Evolutionary conservation across 2,329 filamentous ascomycete genomes (phyloP), one percentile per base, ranked within the genome.

Genomic region (Exophiala sideris): DNA sequence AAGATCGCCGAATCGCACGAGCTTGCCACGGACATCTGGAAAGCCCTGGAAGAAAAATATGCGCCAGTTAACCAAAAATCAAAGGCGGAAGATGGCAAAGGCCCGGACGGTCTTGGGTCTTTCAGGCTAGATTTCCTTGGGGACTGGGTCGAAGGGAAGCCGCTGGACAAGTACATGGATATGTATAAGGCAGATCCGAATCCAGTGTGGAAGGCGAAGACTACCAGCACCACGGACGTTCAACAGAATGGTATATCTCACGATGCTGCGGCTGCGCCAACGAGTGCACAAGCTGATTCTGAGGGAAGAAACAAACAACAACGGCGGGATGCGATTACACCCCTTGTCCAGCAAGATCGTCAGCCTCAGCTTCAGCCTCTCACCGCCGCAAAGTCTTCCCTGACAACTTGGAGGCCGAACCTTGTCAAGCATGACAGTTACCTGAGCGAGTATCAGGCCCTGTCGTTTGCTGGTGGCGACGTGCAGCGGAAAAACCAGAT

Each of bases 1-100:
- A 59, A 56, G 49, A 58, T 62, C 20, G 59, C 59, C n/a, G 57
- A 62, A 39, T 48, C 51, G 12, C 48, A 57, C 21, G 54, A 60
- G 44, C 48, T 57, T 9, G 59, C 59, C 16, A 52, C 57, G 14
- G 57, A 59, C 12, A 60, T 59, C 10, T 60, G 57, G 59, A 61
- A 54, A 35, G 54, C 54, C 10, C 29, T 61, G 51, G 51, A 61
- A 48, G 51, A 54, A 3, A 51, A 54, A 40, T 59, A 61, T 34
- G 57, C 47, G 14, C 58, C 50, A 10, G 57, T 44, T 21, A 41
- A 58, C 18, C 39, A 38, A n/a, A 44, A 50, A 18, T 18, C 40
- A 21, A 46, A 45, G 41, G 36, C n/a, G 11, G 33, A 40, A 14
- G 38, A 35, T 29, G 35, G 45, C 32, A 47, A 42, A 34, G 36